Base-by-base conservation (phyloP, 352 stramenopile genomes). In the Phytopythium cucurbitacearum region DNA sequence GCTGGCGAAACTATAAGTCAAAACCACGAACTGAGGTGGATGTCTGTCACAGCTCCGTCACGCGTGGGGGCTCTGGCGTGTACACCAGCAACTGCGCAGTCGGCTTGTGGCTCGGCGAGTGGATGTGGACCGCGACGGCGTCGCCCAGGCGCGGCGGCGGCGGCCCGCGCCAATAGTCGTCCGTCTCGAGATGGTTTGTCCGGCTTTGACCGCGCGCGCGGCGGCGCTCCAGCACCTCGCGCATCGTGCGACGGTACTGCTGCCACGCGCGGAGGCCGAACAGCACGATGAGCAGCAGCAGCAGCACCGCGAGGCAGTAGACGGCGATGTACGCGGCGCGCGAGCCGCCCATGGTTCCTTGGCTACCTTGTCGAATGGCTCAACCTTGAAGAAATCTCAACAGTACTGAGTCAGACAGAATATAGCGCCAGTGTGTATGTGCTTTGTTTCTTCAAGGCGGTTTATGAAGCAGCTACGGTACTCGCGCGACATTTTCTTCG, bases 281-380 rank as follows among this genome's bases (percentile, higher is more conserved):
- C 3, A 56, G 45, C 5, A 49, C 52, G 33, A 64, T 56, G 21
- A 61, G 16, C n/a, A 73, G 44, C 62, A 70, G 63, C n/a, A 45
- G 62, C 12, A 67, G 48, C 39, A 73, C 40, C n/a, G 65, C 43
- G 13, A 73, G 40, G 57, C 62, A 70, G 46, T 73, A 73, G 7
- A 69, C 53, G 15, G 57, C 46, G 46, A 66, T 54, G 60, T 63
- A 72, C 41, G 47, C 60, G 28, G 49, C 53, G 37, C 48, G 59
- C 10, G 50, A 40, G 46, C 55, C 45, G 45, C 44, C 48, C 36
- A 65, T 52, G 6, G 3, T 10, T 35, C 6, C 11, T 11, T 21
- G 44, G 32, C 21, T 50, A 36, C 16, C 16, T 15, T 28, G 21
- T 28, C 21, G 21, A 28, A 28, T 28, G 21, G 21, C 21, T 28